Conservation (phyloP, 176 grass and related monocot species). For the Miscanthus lutarioriparius region DNA sequence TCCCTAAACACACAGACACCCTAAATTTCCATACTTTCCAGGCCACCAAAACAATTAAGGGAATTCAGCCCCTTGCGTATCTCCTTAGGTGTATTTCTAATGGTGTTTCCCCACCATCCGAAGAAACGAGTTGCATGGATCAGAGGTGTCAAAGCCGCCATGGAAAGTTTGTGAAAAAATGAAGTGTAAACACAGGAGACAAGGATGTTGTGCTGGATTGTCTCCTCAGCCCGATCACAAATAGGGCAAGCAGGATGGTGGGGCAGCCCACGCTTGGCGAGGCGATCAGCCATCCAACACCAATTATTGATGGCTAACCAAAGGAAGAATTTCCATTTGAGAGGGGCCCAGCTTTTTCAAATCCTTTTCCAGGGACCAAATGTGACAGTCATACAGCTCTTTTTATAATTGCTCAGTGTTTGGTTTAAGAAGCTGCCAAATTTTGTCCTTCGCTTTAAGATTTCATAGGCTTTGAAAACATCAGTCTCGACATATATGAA, state of each 20-base stretch:
- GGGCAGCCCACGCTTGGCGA: not conserved
- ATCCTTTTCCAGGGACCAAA: not conserved
- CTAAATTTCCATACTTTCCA: not conserved
- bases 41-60: not conserved
- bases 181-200: not conserved
- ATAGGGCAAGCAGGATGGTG: not conserved
- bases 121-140: not conserved
- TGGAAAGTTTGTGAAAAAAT: not conserved
- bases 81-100: not conserved
- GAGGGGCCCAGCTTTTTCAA: not conserved
- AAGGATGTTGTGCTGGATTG: not conserved
- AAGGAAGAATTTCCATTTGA: not conserved
- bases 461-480: slow-evolving; percentile 24
- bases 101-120: not conserved
- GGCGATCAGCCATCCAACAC: not conserved
- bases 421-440: slow-evolving; percentile 15
- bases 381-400: not conserved
- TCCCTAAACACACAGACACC: not conserved
- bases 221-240: not conserved
- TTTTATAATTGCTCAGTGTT: not conserved
- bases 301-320: not conserved
- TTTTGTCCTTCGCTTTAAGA: slow-evolving; percentile 17
- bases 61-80: not conserved
- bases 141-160: not conserved
- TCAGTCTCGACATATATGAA: not conserved